Percentiles rank a stretch among this genome's conserved stretches.
Evolutionary conservation across 2,329 filamentous ascomycete species (phyloP).

Genomic region (Scleromitrula shiraiana): DNA sequence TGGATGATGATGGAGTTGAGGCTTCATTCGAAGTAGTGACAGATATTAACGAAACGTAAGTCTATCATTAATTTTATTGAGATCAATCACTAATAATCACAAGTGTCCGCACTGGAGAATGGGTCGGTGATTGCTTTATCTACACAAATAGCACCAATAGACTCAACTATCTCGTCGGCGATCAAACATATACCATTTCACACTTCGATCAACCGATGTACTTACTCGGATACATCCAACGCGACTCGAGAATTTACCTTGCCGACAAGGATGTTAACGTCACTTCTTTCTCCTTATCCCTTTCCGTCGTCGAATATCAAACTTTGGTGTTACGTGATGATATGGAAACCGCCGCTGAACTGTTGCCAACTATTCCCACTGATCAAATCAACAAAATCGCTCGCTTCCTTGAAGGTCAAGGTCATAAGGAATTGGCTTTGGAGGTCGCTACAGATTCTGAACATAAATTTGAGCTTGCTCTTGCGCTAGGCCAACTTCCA

Average conservation of each 20-base stretch:
- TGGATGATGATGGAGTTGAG: constrained; percentile 83
- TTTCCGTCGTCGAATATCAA: constrained; percentile 93
- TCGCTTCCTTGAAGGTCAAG: constrained; percentile 92
- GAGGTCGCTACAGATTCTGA: constrained; percentile 92
- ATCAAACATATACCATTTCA: constrained; percentile 95
- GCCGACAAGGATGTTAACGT: constrained; percentile 92
- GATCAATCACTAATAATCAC: constrained; percentile 18
- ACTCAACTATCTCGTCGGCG: constrained; percentile 93
- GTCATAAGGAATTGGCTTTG: constrained; percentile 90
- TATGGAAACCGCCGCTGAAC: constrained; percentile 80
- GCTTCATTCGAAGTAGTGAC: constrained; percentile 93
- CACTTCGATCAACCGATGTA: constrained; percentile 97
- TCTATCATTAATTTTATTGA: not conserved
- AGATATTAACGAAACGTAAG: constrained; percentile 81
- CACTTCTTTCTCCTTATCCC: constrained; percentile 82
- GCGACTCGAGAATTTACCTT: constrained; percentile 91
- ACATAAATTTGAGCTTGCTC: constrained; percentile 90
- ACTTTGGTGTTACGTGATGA: constrained; percentile 90
- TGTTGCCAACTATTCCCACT: constrained; percentile 75
- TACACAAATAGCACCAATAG: constrained; percentile 97
- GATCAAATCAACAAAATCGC: constrained; percentile 98
- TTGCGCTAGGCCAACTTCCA: constrained; percentile 74
- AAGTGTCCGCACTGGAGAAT: constrained; percentile 86
- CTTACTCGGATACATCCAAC: constrained; percentile 86
- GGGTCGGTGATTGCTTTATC: constrained; percentile 98